phyloP scores from a whole-genome alignment of 192 early-diverging fungal species.

The Backusella mclennaniae region DNA sequence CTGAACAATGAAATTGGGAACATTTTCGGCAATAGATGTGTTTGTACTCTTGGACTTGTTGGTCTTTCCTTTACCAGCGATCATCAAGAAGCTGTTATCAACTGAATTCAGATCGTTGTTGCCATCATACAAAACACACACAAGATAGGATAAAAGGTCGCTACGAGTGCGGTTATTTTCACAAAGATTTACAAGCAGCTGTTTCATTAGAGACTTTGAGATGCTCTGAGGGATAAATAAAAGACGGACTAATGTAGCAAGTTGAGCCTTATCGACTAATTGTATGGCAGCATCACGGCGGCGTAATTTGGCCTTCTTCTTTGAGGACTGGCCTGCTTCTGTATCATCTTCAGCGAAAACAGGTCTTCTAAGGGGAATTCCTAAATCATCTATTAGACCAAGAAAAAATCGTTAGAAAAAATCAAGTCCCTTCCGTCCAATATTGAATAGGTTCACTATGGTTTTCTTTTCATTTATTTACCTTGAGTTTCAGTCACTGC shows the following conservation, averaged over 20 bases:
- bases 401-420: not conserved
- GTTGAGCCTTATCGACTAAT: slow-evolving; percentile 76
- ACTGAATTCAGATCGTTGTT: slow-evolving; percentile 72
- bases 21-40: slow-evolving; percentile 49
- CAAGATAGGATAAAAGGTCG: slow-evolving; percentile 83
- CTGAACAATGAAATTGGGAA: slow-evolving; percentile 89
- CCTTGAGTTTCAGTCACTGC: not conserved
- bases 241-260: slow-evolving; percentile 82
- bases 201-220: slow-evolving; percentile 61
- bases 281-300: slow-evolving; percentile 68
- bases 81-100: slow-evolving; percentile 77
- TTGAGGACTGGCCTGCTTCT: not conserved
- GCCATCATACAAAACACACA: slow-evolving; percentile 84
- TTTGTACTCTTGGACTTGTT: slow-evolving; percentile 31
- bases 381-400: not conserved
- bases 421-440: no score
- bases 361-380: not conserved
- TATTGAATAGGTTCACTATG: not conserved
- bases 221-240: slow-evolving; percentile 86
- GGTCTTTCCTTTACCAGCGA: slow-evolving; percentile 57
- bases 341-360: not conserved
- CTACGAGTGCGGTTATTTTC: slow-evolving; percentile 85
- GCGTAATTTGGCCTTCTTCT: slow-evolving; percentile 41
- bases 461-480: not conserved
- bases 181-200: slow-evolving; percentile 76